Evolutionary conservation across 1,139 yeast genomes (phyloP).

Genomic region (Tardiomyces depauwii): DNA sequence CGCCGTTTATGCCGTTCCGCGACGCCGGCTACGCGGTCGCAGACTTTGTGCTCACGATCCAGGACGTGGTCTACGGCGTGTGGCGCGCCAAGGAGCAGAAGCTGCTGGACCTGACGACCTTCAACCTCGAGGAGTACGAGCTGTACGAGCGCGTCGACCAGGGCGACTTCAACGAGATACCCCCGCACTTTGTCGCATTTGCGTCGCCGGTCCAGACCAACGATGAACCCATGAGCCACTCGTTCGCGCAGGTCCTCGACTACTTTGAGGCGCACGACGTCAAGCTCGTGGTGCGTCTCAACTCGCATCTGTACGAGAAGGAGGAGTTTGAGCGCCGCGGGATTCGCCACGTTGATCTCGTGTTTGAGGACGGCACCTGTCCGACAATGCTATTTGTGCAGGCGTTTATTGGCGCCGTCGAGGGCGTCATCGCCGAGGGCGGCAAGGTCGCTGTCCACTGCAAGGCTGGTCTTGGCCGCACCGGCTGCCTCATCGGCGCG

Average conservation of each 20-base stretch:
- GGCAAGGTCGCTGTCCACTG: slow-evolving; percentile 97
- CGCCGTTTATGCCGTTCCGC: slow-evolving; percentile 89
- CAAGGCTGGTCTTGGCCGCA: slow-evolving; percentile 95
- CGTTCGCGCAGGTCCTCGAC: slow-evolving; percentile 64
- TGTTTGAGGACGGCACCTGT: slow-evolving; percentile 96
- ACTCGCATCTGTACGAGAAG: slow-evolving; percentile 82
- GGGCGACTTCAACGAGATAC: slow-evolving; percentile 87
- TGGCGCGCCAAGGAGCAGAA: slow-evolving; percentile 98
- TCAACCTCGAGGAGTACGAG: slow-evolving; percentile 85
- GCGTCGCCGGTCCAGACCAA: slow-evolving; percentile 87
- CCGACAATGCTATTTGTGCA: slow-evolving; percentile 90
- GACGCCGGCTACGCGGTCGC: slow-evolving; percentile 97
- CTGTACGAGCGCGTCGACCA: slow-evolving; percentile 92
- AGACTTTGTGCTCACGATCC: slow-evolving; percentile 85
- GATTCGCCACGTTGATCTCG: slow-evolving; percentile 86
- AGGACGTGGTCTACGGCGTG: slow-evolving; percentile 88
- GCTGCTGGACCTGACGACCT: slow-evolving; percentile 75
- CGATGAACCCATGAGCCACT: slow-evolving; percentile 20
- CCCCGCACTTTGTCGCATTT: slow-evolving; percentile 92
- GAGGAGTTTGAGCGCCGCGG: slow-evolving; percentile 72
- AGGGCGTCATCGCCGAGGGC: slow-evolving; percentile 68
- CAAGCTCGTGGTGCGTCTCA: slow-evolving; percentile 79
- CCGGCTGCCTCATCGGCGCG: slow-evolving; percentile 96
- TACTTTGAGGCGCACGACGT: slow-evolving; percentile 67
- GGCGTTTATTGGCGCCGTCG: slow-evolving; percentile 90